A percentile compares a stretch with the other conserved stretches of the same genome.
Conservation (phyloP, 192 early-diverging fungal genomes). For the Spizellomyces punctatus region DNA sequence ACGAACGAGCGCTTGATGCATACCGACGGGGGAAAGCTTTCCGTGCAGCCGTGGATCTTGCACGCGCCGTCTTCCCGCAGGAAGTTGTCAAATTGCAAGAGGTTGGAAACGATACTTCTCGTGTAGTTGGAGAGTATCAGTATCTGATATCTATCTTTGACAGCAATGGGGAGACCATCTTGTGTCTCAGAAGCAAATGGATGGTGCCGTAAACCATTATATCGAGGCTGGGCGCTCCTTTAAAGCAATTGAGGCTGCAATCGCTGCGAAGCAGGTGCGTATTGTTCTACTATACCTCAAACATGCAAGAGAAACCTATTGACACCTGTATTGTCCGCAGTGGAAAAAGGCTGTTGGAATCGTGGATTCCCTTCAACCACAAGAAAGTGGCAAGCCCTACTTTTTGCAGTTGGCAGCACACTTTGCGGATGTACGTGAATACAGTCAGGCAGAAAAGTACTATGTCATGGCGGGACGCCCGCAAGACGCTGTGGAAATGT, state of each 20-base stretch:
- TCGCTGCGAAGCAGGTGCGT: constrained; percentile 53
- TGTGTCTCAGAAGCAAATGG: constrained; percentile 63
- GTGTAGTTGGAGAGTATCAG: constrained; percentile 11
- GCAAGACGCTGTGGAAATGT: constrained; percentile 71
- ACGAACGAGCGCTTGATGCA: constrained; percentile 59
- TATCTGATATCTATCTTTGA: constrained; percentile 1
- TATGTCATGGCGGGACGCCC: constrained; percentile 55
- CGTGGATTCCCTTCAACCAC: constrained; percentile 58
- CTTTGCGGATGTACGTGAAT: constrained; percentile 51
- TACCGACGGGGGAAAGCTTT: constrained; percentile 64
- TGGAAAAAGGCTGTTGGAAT: constrained; percentile 69
- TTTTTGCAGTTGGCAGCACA: constrained; percentile 57
- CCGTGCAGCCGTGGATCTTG: constrained; percentile 61
- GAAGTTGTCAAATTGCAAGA: constrained; percentile 64
- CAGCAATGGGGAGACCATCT: constrained; percentile 68
- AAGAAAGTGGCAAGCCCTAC: constrained; percentile 52
- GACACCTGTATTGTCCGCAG: constrained; percentile 16
- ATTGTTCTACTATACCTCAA: background rate
- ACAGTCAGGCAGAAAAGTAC: constrained; percentile 57
- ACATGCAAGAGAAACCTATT: background rate
- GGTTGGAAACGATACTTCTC: constrained; percentile 3
- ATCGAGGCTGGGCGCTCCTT: constrained; percentile 63
- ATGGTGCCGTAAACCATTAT: constrained; percentile 68
- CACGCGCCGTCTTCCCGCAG: constrained; percentile 51
- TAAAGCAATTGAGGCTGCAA: constrained; percentile 61